Percentiles rank a stretch among this genome's conserved stretches.
These are phyloP conservation scores for Caryopteris hybrid DNA, from an alignment of 305 asterid genomes.

Conservation along the genomic window DNA sequence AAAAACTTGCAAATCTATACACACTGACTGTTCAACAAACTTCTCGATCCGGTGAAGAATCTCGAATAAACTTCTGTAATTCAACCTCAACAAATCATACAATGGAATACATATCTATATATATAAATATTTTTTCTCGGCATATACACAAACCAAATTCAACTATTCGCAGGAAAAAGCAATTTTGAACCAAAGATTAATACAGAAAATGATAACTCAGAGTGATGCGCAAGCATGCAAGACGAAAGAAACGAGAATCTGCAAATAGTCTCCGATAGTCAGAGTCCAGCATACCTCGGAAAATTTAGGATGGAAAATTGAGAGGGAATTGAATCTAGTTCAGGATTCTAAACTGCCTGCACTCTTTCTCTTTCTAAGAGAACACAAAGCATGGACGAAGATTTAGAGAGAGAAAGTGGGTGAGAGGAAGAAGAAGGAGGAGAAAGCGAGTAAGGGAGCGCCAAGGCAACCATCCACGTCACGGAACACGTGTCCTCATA, in stretches of 20 bases:
- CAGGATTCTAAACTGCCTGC: background rate
- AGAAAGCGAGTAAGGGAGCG: conserved; percentile 8
- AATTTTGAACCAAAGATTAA: background rate
- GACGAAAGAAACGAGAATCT: background rate
- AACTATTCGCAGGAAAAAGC: background rate
- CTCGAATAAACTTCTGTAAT: background rate
- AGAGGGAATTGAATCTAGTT: background rate
- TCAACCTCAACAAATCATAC: background rate
- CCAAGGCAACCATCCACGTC: conserved; percentile 28
- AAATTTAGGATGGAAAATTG: background rate
- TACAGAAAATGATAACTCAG: background rate
- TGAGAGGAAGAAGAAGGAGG: background rate
- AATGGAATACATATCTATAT: too few species aligned
- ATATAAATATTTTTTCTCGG: background rate
- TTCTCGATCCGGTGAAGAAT: background rate
- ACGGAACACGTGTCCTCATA: conserved; percentile 19
- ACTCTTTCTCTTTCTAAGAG: background rate
- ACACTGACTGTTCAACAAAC: background rate
- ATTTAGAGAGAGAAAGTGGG: conserved; percentile 13
- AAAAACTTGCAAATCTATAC: background rate
- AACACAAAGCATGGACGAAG: background rate
- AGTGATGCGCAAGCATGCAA: conserved; percentile 8
- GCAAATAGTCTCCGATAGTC: background rate
- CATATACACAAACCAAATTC: background rate
- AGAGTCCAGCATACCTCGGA: conserved; percentile 5